These are phyloP conservation scores for Colletotrichum destructivum DNA, from an alignment of 2,329 filamentous ascomycete species.

Conservation along the genomic window DNA sequence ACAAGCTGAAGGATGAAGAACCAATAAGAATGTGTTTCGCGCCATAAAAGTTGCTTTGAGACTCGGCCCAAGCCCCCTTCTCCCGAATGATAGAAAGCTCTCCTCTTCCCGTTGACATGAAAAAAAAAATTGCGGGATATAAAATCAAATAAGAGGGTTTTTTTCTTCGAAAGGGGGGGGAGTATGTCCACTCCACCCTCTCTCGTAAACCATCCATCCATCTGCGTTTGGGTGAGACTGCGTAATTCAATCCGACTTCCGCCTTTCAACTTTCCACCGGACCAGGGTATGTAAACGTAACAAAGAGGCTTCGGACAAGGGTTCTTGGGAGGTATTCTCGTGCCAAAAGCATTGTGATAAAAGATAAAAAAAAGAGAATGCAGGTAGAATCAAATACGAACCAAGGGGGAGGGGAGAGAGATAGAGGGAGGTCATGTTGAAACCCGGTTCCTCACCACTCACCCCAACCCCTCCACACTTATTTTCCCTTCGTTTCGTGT, in stretches of 20 bases:
- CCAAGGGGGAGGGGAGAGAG: background rate
- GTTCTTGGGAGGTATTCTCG: constrained; percentile 18
- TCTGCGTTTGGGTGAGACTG: constrained; percentile 39
- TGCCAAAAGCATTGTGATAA: constrained; percentile 27
- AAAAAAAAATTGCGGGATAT: constrained; percentile 10
- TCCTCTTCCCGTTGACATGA: constrained; percentile 15
- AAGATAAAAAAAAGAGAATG: constrained; percentile 27
- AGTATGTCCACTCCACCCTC: background rate
- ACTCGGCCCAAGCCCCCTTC: constrained; percentile 25
- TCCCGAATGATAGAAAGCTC: constrained; percentile 19
- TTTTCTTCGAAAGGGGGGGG: background rate
- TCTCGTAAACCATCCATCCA: constrained; percentile 27
- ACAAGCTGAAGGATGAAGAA: too few species aligned
- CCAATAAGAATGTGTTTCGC: constrained; percentile 18
- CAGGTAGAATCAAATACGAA: constrained; percentile 40
- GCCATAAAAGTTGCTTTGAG: constrained; percentile 25
- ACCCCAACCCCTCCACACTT: too few species aligned
- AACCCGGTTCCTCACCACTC: too few species aligned
- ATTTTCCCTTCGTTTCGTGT: constrained; percentile 25
- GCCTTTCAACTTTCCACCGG: constrained; percentile 35
- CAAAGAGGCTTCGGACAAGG: constrained; percentile 38
- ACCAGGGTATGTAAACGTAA: constrained; percentile 41
- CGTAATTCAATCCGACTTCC: constrained; percentile 32
- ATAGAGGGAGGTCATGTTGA: too few species aligned
- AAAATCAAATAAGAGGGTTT: constrained; percentile 34